Evolutionary conservation across 2,329 filamentous ascomycete species (phyloP), one percentile per base, ranked within the genome.

Genomic region (Diaporthe sp.): DNA sequence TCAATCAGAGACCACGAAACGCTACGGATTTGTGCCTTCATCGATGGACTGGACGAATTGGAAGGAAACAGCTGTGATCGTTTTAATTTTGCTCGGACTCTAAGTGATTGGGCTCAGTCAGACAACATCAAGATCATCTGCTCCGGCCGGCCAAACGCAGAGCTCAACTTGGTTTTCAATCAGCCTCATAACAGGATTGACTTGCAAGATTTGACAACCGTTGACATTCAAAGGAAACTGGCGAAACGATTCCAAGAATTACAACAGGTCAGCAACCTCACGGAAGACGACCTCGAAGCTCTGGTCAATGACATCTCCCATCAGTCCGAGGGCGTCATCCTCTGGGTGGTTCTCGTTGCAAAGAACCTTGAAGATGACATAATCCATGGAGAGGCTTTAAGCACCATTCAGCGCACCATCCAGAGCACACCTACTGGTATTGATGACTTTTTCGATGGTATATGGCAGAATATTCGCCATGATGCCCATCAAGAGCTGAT

Each of bases 271-370:
- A 31, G 37, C 13, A 7, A 28, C 2, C n/a, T 62, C 39, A 28
- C 58, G 10, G 2, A 4, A 13, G 39, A 62, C 6, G 19, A 44
- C 13, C 4, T 44, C 10, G 12, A 39, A 25, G 22, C 25, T 25
- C 1, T 59, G 4, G 22, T 15, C 5, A 9, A n/a, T 5, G 3
- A 17, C 5, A 28, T 62, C 13, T 42, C 12, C 7, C 0, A 10
- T 37, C 58, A 28, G n/a, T 62, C 58, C n/a, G 58, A 62, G 58
- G 37, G 58, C 7, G 58, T 62, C n/a, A 62, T 62, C 12, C 58
- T 62, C 10, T 62, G 58, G 58, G 58, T 37, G 1, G 37, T 62
- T 0, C 37, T 62, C 7, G 58, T 62, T 10, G 58, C 12, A 28
- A 62, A 44, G 13, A 62, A 28, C 4, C 10, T 62, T n/a, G 58